Conservation (phyloP, 768 basidiomycete genomes). For the Rhodotorula paludigena region DNA sequence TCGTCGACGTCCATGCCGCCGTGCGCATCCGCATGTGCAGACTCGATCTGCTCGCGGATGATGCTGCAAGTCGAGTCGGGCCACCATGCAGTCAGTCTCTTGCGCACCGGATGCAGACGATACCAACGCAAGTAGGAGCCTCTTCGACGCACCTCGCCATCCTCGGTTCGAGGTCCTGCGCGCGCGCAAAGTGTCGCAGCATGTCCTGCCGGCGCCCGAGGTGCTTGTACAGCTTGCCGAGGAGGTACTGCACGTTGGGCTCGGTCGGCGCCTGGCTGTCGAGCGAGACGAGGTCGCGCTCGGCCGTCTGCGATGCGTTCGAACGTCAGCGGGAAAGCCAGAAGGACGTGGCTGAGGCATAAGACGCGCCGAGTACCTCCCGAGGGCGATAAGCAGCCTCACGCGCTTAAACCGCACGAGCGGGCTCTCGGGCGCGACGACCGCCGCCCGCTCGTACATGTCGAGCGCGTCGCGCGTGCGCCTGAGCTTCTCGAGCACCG, state of each 20-base stretch:
- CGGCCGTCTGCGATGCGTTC: constrained; percentile 59
- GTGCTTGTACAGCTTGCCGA: constrained; percentile 83
- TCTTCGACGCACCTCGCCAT: constrained; percentile 50
- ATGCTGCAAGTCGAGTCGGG: not conserved
- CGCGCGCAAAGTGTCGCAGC: constrained; percentile 77
- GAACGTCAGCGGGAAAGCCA: too few species aligned
- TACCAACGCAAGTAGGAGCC: too few species aligned
- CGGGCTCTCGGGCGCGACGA: constrained; percentile 76
- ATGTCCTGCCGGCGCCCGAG: constrained; percentile 63
- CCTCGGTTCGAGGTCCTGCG: constrained; percentile 90
- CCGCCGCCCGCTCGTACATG: constrained; percentile 75
- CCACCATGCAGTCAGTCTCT: not conserved
- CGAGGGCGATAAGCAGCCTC: constrained; percentile 78
- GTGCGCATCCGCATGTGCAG: not conserved
- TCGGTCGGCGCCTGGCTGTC: constrained; percentile 83
- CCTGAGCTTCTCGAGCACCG: constrained; percentile 84
- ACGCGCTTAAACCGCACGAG: constrained; percentile 91
- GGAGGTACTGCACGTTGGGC: constrained; percentile 92
- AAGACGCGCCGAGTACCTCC: constrained; percentile 68
- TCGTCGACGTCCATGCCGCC: constrained; percentile 25
- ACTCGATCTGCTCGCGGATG: constrained; percentile 30
- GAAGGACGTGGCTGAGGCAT: not conserved
- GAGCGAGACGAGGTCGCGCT: constrained; percentile 72
- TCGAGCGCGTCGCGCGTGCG: constrained; percentile 68
- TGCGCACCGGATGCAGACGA: not conserved